Conservation (phyloP, 495 filamentous ascomycete species). For the Annulohypoxylon bovei region DNA sequence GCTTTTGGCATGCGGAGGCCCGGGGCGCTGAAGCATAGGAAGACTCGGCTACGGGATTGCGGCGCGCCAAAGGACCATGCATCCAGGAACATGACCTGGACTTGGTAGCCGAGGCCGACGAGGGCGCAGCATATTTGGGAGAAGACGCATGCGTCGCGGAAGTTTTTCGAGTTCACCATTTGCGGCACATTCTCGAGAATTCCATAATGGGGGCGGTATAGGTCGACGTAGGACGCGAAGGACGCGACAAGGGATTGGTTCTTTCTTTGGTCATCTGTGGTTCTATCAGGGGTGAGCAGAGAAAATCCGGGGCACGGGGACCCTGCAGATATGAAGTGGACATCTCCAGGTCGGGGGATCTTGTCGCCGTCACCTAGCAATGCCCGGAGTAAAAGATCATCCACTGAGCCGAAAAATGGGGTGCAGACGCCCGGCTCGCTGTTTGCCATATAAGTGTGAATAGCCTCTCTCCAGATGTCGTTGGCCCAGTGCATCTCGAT, state of each 20-base stretch:
- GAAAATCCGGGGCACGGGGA: constrained; percentile 81
- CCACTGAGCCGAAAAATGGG: constrained; percentile 73
- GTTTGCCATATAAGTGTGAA: constrained; percentile 77
- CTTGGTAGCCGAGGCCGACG: constrained; percentile 78
- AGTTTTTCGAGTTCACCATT: constrained; percentile 60
- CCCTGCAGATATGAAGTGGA: constrained; percentile 76
- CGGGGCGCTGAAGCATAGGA: constrained; percentile 72
- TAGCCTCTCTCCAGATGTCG: constrained; percentile 68
- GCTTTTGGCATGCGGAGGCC: constrained; percentile 61
- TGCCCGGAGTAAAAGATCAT: constrained; percentile 69
- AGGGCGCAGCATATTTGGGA: constrained; percentile 74
- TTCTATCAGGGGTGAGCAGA: constrained; percentile 62
- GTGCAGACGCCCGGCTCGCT: constrained; percentile 41
- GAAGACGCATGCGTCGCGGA: constrained; percentile 66
- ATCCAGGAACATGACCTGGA: constrained; percentile 69
- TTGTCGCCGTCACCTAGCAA: constrained; percentile 58
- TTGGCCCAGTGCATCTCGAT: constrained; percentile 71
- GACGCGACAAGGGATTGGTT: constrained; percentile 79
- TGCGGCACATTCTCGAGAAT: constrained; percentile 76
- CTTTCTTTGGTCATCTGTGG: constrained; percentile 56
- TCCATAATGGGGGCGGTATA: constrained; percentile 76
- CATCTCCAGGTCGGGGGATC: constrained; percentile 66
- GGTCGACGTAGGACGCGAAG: constrained; percentile 75
- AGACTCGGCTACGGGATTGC: constrained; percentile 70
- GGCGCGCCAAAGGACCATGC: constrained; percentile 73